Percentiles rank a stretch among this genome's conserved stretches.
These are phyloP conservation scores for Arthrobotrys sphaeroides DNA, from an alignment of 2,329 filamentous ascomycete genomes.

Conservation along the genomic window DNA sequence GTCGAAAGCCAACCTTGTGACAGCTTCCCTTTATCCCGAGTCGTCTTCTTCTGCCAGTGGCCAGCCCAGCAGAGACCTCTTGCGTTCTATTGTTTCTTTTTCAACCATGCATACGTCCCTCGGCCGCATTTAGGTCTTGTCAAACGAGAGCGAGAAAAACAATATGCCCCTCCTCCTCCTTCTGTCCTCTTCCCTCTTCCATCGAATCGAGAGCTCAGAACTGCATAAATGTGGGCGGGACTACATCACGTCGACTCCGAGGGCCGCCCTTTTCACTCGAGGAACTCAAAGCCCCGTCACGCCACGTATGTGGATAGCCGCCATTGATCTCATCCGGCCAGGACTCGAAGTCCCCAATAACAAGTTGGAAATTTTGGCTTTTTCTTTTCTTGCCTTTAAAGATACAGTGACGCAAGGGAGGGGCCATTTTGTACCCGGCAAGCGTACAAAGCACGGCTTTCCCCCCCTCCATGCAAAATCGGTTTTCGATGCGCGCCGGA, in stretches of 20 bases:
- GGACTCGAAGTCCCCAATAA: neutral
- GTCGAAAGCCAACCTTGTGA: constrained; percentile 27
- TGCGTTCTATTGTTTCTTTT: constrained; percentile 29
- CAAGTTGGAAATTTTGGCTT: neutral
- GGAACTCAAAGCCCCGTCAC: constrained; percentile 19
- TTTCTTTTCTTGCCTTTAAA: constrained; percentile 19
- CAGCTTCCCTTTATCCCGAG: constrained; percentile 10
- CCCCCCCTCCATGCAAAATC: constrained; percentile 29
- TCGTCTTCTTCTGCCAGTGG: neutral
- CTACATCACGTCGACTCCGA: constrained; percentile 30
- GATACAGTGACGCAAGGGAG: constrained; percentile 36
- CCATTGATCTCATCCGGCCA: constrained; percentile 8
- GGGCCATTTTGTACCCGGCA: constrained; percentile 6
- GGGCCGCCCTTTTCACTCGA: constrained; percentile 26
- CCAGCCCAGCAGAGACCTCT: neutral
- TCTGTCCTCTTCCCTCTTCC: constrained; percentile 29
- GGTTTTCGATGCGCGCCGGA: constrained; percentile 39
- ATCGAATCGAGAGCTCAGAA: constrained; percentile 47
- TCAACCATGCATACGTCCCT: constrained; percentile 36
- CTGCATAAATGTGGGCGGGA: constrained; percentile 26
- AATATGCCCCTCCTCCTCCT: constrained; percentile 40
- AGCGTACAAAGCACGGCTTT: constrained; percentile 6
- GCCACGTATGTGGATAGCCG: constrained; percentile 35
- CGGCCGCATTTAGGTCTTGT: constrained; percentile 51
- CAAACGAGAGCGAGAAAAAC: constrained; percentile 31